These are phyloP conservation scores for Schoenoplectus triqueter DNA, from an alignment of 202 grass and related monocot species.

Conservation along the genomic window DNA sequence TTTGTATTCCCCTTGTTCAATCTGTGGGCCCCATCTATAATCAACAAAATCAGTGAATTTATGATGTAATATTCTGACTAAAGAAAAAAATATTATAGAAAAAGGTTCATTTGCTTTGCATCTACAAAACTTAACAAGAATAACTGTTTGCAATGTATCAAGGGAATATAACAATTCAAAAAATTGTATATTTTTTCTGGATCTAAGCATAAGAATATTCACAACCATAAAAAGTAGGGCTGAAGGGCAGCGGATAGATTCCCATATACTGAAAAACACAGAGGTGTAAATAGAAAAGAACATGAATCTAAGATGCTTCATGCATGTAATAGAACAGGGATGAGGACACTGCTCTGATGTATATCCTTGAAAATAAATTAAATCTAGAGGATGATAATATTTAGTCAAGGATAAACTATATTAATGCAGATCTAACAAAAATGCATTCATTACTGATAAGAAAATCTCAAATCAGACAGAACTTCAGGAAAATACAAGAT, in stretches of 20 bases:
- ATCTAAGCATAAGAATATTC: background rate
- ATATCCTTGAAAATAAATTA: background rate
- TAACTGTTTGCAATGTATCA: background rate
- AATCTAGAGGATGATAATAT: background rate
- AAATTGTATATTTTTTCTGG: background rate
- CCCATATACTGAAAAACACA: background rate
- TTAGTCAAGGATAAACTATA: background rate
- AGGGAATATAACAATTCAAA: background rate
- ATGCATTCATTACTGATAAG: background rate
- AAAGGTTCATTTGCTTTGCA: background rate
- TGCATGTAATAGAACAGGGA: constrained; percentile 4
- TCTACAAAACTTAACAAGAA: constrained; percentile 12
- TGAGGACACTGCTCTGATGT: background rate
- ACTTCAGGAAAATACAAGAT: background rate
- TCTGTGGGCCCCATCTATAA: constrained; percentile 82
- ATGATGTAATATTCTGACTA: background rate
- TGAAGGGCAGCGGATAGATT: background rate
- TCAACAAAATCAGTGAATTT: constrained; percentile 33
- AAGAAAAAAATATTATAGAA: background rate
- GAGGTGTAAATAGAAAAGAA: background rate
- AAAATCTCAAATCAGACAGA: background rate
- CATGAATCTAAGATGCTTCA: constrained; percentile 9
- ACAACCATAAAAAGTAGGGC: background rate
- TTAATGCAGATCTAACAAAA: background rate
- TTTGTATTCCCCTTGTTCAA: constrained; percentile 77